Conservation (phyloP, 257 asterid species). For the Jacaranda mimosifolia region DNA sequence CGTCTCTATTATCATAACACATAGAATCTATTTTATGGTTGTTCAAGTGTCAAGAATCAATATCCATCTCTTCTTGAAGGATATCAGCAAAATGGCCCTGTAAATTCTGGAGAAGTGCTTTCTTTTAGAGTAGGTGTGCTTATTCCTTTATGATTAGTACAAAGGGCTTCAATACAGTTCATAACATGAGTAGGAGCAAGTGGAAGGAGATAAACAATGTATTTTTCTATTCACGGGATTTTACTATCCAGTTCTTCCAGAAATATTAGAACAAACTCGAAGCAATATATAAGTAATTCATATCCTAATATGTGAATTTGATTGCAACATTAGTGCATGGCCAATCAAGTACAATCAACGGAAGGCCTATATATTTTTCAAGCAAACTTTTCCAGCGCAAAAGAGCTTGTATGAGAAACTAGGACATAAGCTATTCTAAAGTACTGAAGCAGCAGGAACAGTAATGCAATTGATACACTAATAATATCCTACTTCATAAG, state of each 20-base stretch:
- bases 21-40: background rate
- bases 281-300: no score
- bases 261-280: no score
- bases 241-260: no score
- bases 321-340: background rate
- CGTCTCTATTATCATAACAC: no score
- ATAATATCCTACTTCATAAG: background rate
- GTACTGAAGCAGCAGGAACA: background rate
- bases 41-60: background rate
- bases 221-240: no score
- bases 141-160: background rate
- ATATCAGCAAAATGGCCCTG: background rate
- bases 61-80: background rate
- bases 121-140: background rate
- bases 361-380: background rate
- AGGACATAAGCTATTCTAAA: background rate
- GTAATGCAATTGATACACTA: background rate
- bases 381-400: background rate
- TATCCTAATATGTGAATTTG: no score
- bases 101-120: background rate
- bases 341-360: background rate
- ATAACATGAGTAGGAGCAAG: background rate
- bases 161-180: background rate
- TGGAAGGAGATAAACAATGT: background rate
- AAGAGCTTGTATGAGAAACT: background rate